Base-by-base conservation (phyloP, 2,329 filamentous ascomycete species). In the Geosmithia flava region DNA sequence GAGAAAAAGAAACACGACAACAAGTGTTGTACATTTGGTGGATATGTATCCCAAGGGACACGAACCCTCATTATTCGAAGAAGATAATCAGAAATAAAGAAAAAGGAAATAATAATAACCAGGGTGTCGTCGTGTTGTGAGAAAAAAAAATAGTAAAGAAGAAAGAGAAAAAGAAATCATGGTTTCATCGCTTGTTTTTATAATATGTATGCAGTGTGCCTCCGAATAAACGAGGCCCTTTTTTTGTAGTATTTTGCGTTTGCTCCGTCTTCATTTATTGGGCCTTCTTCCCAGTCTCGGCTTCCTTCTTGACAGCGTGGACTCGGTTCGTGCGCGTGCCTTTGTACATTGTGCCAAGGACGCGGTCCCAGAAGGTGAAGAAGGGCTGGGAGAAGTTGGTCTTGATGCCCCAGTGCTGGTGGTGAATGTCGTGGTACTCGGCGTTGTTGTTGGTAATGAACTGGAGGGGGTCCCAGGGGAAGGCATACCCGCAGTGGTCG, bases 341-440 rank as follows among this genome's bases (percentile, higher is more conserved):
- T 51, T 76, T 80, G 82, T 89, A 96, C 65, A 80, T 85, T 20
- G 93, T 98, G 47, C 83, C 81, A 20, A 95, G 71, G 27, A 89
- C 60, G 44, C 78, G 74, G 63, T 98, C 93, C 88, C 93, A 97
- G 68, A 96, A 89, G 45, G 86, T 96, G 68, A 97, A 96, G 69
- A 90, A 94, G 3, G 87, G 87, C 66, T 94, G 87, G 5, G 83
- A 85, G 64, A 88, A 94, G 68, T 94, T 94, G 54, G 84, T 86
- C 76, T 97, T 98, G 75, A 98, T 95, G 49, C 93, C 93, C 90
- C 91, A 97, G 66, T 87, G 94, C 68, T 98, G 93, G 68, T 98
- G 93, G 67, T 98, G 93, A 50, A 98, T 91, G 61, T 98, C 93
- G 62, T 98, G 93, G 66, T 97, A 98, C 37, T 83, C 84, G 23